These are phyloP conservation scores for Echria macrotheca DNA, from an alignment of 495 filamentous ascomycete genomes.

Conservation along the genomic window DNA sequence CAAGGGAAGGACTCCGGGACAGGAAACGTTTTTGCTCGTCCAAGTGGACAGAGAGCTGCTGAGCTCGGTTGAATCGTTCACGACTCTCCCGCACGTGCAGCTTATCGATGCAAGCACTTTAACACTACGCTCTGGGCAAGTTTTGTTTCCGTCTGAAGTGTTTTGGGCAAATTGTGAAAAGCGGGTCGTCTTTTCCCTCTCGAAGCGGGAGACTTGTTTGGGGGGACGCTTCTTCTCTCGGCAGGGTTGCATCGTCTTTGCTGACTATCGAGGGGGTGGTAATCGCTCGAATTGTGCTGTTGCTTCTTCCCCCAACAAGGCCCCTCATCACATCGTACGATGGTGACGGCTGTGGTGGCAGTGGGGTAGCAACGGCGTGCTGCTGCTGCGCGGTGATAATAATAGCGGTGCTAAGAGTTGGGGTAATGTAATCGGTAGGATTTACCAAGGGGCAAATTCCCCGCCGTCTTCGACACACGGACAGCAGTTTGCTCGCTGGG, in stretches of 20 bases:
- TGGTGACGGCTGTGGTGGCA: constrained; percentile 5
- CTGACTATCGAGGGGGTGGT: no score
- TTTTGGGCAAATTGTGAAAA: not conserved
- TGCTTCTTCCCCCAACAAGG: not conserved
- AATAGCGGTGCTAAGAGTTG: not conserved
- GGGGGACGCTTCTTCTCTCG: not conserved
- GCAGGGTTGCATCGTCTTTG: constrained; percentile 3
- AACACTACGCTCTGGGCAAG: not conserved
- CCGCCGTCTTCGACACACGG: no score
- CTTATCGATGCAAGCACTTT: constrained; percentile 12
- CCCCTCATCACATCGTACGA: constrained; percentile 14
- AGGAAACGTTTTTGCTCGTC: not conserved
- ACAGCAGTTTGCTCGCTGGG: no score
- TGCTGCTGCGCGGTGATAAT: not conserved
- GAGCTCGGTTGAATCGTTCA: not conserved
- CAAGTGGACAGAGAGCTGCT: not conserved
- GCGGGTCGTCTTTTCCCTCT: no score
- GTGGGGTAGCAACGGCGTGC: constrained; percentile 1
- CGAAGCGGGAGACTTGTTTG: no score
- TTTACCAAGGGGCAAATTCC: no score
- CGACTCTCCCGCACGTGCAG: not conserved
- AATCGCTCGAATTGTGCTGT: not conserved
- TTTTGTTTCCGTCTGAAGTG: not conserved
- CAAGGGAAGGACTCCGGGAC: constrained; percentile 1
- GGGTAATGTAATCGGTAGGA: no score